phyloP scores from a whole-genome alignment of 805 yeast species.

The Metschnikowia henanensis region DNA sequence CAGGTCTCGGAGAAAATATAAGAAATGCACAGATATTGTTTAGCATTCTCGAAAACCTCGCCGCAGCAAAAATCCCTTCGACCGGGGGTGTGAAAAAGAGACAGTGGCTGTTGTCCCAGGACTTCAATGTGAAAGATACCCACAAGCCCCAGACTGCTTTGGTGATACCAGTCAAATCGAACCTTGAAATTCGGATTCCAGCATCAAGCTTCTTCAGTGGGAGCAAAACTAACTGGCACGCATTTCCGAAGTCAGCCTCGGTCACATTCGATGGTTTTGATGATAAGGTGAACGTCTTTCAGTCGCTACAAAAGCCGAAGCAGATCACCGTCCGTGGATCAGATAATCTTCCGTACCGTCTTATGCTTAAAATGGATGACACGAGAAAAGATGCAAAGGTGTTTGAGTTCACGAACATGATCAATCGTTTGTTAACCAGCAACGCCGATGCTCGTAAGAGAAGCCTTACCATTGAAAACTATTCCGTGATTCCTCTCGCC shows the following conservation, averaged over 20 bases:
- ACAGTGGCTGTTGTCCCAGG: constrained; percentile 39
- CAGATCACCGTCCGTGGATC: constrained; percentile 74
- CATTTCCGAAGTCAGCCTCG: constrained; percentile 45
- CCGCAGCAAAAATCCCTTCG: constrained; percentile 39
- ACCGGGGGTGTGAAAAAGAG: constrained; percentile 23
- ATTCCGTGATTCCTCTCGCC: constrained; percentile 84
- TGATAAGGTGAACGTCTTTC: constrained; percentile 64
- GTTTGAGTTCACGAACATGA: constrained; percentile 85
- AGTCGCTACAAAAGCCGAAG: constrained; percentile 86
- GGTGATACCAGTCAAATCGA: constrained; percentile 73
- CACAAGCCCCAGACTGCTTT: constrained; percentile 39
- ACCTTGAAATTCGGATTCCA: constrained; percentile 69
- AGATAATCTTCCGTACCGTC: constrained; percentile 69
- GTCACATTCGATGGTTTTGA: constrained; percentile 63
- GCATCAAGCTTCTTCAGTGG: constrained; percentile 24
- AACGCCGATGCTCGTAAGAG: constrained; percentile 76
- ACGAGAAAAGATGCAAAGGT: constrained; percentile 93
- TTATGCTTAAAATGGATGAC: constrained; percentile 89
- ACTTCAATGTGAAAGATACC: constrained; percentile 37
- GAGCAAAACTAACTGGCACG: constrained; percentile 17
- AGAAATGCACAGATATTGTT: constrained; percentile 36
- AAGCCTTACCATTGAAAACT: constrained; percentile 68
- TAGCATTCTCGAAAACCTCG: constrained; percentile 43
- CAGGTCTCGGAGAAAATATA: constrained; percentile 18
- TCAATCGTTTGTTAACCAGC: constrained; percentile 67